Base-by-base conservation (phyloP, 164 flowering plant species). In the Vitis amurensis region DNA sequence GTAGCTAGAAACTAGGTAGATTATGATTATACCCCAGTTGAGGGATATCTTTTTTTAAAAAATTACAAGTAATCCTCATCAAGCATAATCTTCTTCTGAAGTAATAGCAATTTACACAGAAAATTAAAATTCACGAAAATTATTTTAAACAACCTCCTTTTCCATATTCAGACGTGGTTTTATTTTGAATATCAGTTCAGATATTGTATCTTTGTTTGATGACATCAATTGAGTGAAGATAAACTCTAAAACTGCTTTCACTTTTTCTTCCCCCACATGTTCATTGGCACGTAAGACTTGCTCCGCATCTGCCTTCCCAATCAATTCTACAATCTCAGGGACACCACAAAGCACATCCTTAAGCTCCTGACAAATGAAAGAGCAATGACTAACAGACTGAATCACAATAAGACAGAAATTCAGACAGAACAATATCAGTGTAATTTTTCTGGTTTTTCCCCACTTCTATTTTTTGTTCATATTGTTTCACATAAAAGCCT, bases 261-360 rank as follows among this genome's bases (percentile, higher is more conserved):
- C 72, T 67, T 83, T 82, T 59, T 84, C 83, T 66, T 82, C 82
- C 55, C 77, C 91, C 63, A 86, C 86, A 51, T 71, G 69, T 53
- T 81, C 80, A 49, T 68, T 68, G 17, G 79, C 31, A 16, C 66
- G 37, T 53, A 88, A 72, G 17, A 89, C 75, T 77, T 71, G 78
- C 55, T 84, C 78, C 55, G 80, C 86, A 52, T 68, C 74, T 52
- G 55, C 72, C 59, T 19, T 70, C 37, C 94, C 91, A 70, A 96
- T 85, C 71, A 96, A 76, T 74, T 87, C 97, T n/a, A 74, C 83
- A 63, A 96, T 80, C 87, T 96, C 99, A 19, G 94, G 97, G 73
- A 93, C 91, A 81, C 57, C 69, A 3, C 51, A 72, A 53, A 93
- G 72, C 74, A 91, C 89, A 51, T 10, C 71, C 81, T 91, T 84